Percentiles rank a stretch among this genome's conserved stretches.
These are phyloP conservation scores for Austroboletus niveus DNA, from an alignment of 1,284 basidiomycete genomes.

Conservation along the genomic window DNA sequence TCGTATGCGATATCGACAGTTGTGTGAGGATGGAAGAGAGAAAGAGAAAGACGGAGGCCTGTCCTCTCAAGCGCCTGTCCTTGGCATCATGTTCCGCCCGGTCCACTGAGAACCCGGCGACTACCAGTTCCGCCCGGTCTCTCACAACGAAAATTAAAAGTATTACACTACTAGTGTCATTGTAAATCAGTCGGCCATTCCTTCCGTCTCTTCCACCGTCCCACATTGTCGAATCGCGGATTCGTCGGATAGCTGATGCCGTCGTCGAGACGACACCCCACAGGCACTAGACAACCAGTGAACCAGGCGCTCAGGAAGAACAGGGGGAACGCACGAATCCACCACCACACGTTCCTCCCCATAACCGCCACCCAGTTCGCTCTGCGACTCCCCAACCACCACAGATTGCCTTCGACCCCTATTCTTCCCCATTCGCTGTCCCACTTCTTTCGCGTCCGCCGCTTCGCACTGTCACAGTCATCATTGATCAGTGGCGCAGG, in stretches of 20 bases:
- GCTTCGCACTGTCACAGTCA: conserved; percentile 43
- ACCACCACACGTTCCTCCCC: conserved; percentile 61
- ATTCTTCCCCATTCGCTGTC: conserved; percentile 76
- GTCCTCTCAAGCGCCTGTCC: too few species aligned
- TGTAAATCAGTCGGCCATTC: conserved; percentile 72
- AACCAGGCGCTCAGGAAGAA: neutral
- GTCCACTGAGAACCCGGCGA: too few species aligned
- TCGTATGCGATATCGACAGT: too few species aligned
- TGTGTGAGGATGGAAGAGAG: neutral
- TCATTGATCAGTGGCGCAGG: conserved; percentile 1
- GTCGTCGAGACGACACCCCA: conserved; percentile 55
- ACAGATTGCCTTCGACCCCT: conserved; percentile 75
- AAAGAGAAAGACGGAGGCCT: neutral
- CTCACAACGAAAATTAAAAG: too few species aligned
- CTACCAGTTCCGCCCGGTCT: too few species aligned
- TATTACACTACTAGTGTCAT: conserved; percentile 25
- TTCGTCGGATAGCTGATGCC: conserved; percentile 68
- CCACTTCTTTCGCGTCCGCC: conserved; percentile 51
- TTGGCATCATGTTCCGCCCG: neutral
- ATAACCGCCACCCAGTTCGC: conserved; percentile 76
- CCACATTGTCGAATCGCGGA: conserved; percentile 70
- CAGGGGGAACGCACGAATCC: conserved; percentile 64
- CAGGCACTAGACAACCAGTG: conserved; percentile 55
- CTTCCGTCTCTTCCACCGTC: conserved; percentile 59
- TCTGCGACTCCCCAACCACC: conserved; percentile 70